phyloP scores from a whole-genome alignment of 805 yeast species.

The Pichia thaimueangensis region DNA sequence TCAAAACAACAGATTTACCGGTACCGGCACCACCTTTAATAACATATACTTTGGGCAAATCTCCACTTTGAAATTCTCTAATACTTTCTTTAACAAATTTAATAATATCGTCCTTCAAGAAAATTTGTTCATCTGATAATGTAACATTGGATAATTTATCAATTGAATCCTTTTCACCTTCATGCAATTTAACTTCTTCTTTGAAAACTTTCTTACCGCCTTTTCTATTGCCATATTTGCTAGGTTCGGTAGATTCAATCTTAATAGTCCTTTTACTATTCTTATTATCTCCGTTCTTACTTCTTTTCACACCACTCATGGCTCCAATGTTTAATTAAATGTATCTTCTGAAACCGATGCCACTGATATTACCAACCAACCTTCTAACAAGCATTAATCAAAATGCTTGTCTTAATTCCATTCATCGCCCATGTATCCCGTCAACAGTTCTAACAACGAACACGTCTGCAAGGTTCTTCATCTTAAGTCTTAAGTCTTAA shows the following conservation, averaged over 20 bases:
- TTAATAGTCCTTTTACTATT: slow-evolving; percentile 3
- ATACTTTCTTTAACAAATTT: slow-evolving; percentile 27
- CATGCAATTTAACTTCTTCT: not conserved
- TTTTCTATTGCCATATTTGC: not conserved
- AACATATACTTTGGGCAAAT: slow-evolving; percentile 30
- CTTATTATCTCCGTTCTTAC: no score
- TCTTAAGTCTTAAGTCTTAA: no score
- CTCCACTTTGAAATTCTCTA: slow-evolving; percentile 9
- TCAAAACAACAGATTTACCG: slow-evolving; percentile 39
- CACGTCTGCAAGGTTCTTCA: no score
- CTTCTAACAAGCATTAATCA: no score
- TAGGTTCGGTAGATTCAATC: slow-evolving; percentile 3
- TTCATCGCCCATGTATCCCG: no score
- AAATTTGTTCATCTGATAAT: slow-evolving; percentile 34
- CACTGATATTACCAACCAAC: no score
- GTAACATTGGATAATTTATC: slow-evolving; percentile 32
- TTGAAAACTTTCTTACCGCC: not conserved
- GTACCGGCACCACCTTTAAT: slow-evolving; percentile 46
- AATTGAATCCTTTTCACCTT: slow-evolving; percentile 25
- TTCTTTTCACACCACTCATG: no score
- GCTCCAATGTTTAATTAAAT: no score
- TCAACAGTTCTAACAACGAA: no score
- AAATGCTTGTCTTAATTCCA: no score
- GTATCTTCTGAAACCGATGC: no score
- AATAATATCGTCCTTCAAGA: slow-evolving; percentile 26